Evolutionary conservation across 1,139 yeast genomes (phyloP), one percentile per base, ranked within the genome.

Genomic region (Lodderomyces jiufengensis): DNA sequence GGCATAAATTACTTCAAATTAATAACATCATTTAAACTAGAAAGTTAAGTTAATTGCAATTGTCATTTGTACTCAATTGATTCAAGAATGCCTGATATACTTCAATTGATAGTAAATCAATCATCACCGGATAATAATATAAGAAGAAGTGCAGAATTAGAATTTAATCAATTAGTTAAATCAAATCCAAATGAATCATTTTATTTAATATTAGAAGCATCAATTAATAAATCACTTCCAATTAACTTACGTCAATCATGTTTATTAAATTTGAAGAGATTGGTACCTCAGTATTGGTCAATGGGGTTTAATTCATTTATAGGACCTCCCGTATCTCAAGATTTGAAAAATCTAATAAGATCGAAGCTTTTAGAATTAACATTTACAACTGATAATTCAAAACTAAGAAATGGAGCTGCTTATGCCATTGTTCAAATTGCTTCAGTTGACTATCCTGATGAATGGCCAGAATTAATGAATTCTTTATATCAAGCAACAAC

Each of bases 391-490:
- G 53, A 66, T 0, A 72, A 74, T 42, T 66, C 83, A n/a, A 84
- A 83, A 49, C 63, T 88, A 12, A 66, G 88, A 41, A 73, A 72
- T 26, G 75, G 85, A 33, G 76, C 84, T 2, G 79, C 92, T 1
- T 80, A 86, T 46, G 81, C 86, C 10, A 75, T 87, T 18, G 84
- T 85, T 2, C 95, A 84, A 49, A 84, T 92, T 16, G 90, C 95
- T 1, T 84, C 86, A 1, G 84, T 82, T 1, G 98, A 92, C 52
- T 90, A 78, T 52, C 98, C 98, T 0, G 97, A 92, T 50, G 95
- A 87, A 52, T 92, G 97, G 97, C 95, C 97, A 0, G 72, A 70
- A 22, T 64, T 92, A 32, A 55, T 90, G 40, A 60, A 63, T 14
- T 52, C 58, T 10, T 54, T 84, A 33, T 76, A 77, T 50, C 49